phyloP scores from a whole-genome alignment of 1,284 basidiomycete species.

The Heterobasidion irregulare region DNA sequence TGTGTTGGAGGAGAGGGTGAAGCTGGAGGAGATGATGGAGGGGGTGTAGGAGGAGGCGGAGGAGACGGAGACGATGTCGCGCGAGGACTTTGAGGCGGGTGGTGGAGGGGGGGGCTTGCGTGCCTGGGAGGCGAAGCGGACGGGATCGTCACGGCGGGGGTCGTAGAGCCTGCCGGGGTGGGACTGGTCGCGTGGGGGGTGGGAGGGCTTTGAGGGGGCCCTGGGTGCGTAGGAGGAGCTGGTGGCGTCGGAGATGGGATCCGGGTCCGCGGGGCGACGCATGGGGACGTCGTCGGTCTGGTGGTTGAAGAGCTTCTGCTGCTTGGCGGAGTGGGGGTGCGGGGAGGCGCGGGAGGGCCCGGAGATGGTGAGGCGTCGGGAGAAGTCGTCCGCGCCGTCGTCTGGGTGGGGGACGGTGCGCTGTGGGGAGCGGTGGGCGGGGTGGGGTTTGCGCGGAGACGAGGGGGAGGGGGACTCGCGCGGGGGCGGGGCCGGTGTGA shows the following conservation, averaged over 20 bases:
- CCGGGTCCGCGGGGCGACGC: constrained; percentile 53
- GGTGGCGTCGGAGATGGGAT: constrained; percentile 46
- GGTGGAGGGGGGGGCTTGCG: constrained; percentile 38
- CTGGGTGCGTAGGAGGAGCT: constrained; percentile 44
- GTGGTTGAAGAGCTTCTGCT: constrained; percentile 60
- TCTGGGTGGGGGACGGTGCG: constrained; percentile 30
- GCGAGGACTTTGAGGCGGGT: constrained; percentile 48
- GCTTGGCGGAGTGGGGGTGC: constrained; percentile 13
- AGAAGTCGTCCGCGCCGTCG: constrained; percentile 62
- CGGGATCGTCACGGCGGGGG: constrained; percentile 77
- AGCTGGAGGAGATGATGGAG: constrained; percentile 61
- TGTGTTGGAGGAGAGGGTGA: constrained; percentile 67
- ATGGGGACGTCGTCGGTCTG: constrained; percentile 58
- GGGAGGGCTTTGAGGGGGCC: constrained; percentile 14
- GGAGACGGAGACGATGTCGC: constrained; percentile 66
- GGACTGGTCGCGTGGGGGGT: constrained; percentile 12
- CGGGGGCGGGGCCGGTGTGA: constrained; percentile 19
- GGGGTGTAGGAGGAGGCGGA: constrained; percentile 72
- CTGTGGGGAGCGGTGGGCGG: constrained; percentile 8
- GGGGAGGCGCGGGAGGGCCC: constrained; percentile 27
- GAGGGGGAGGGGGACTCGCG: constrained; percentile 20
- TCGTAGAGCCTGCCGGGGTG: constrained; percentile 59
- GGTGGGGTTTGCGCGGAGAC: constrained; percentile 20
- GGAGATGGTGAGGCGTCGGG: constrained; percentile 59
- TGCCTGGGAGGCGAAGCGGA: constrained; percentile 62